A percentile compares a stretch with the other conserved stretches of the same genome.
phyloP scores from a whole-genome alignment of 2,329 filamentous ascomycete genomes.

The Parascedosporium putredinis region DNA sequence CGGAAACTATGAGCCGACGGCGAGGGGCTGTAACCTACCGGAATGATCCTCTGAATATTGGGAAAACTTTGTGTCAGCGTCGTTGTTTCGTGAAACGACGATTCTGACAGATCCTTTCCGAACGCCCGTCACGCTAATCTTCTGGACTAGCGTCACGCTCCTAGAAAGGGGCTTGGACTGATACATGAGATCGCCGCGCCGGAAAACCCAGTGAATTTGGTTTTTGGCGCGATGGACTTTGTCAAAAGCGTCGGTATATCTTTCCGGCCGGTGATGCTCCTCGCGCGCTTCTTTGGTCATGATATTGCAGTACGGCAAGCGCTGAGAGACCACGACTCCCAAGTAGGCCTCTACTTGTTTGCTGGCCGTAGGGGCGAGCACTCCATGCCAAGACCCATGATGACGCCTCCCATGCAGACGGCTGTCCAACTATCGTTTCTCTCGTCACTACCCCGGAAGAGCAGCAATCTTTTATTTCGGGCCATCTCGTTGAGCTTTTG shows the following conservation, averaged over 20 bases:
- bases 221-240: conserved; percentile 5
- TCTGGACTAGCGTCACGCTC: conserved; percentile 3
- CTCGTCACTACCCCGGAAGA: conserved; percentile 10
- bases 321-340: not conserved
- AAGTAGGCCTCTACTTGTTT: conserved; percentile 4
- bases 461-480: conserved; percentile 3
- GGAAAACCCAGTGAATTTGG: conserved; percentile 12
- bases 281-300: not conserved
- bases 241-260: conserved; percentile 12
- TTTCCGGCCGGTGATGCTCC: conserved; percentile 7
- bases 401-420: conserved; percentile 11
- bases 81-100: not conserved
- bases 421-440: conserved; percentile 12
- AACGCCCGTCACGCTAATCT: conserved; percentile 6
- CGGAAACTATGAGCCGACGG: no score
- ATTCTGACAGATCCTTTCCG: conserved; percentile 8
- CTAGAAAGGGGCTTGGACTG: conserved; percentile 1
- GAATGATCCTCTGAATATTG: not conserved
- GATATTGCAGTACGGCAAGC: not conserved
- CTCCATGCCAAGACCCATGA: conserved; percentile 12
- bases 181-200: conserved; percentile 13
- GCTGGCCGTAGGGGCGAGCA: conserved; percentile 10
- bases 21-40: not conserved
- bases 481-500: conserved; percentile 8
- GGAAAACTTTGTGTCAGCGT: not conserved